These are phyloP conservation scores for Epicoccum nigrum DNA, from an alignment of 2,329 filamentous ascomycete genomes.

Conservation along the genomic window DNA sequence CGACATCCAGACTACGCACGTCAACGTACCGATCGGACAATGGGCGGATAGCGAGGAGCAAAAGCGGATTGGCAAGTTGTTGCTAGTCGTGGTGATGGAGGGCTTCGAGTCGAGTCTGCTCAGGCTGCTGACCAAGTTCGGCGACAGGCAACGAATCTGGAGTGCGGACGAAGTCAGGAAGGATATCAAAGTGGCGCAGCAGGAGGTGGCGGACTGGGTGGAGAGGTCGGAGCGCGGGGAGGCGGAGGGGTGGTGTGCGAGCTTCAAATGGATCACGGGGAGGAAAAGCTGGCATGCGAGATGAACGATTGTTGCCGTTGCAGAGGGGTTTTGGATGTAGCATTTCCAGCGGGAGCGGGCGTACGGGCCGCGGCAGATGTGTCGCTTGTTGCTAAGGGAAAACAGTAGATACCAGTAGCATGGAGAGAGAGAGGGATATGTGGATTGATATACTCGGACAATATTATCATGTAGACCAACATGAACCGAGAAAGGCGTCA, in stretches of 20 bases:
- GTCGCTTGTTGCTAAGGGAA: no score
- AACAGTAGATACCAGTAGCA: not conserved
- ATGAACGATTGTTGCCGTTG: not conserved
- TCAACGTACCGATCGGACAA: conserved; percentile 45
- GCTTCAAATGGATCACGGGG: conserved; percentile 46
- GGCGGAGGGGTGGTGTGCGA: conserved; percentile 43
- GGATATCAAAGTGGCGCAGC: conserved; percentile 30
- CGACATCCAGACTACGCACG: conserved; percentile 49
- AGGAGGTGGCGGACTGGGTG: conserved; percentile 38
- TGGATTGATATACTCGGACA: not conserved
- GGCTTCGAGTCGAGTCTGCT: conserved; percentile 37
- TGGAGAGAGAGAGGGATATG: not conserved
- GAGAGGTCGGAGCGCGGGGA: conserved; percentile 29
- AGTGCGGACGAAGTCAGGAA: conserved; percentile 34
- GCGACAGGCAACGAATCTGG: conserved; percentile 37
- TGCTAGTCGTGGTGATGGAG: conserved; percentile 44
- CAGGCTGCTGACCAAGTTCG: conserved; percentile 38
- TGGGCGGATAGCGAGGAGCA: conserved; percentile 43
- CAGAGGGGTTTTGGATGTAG: not conserved
- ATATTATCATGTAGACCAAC: not conserved
- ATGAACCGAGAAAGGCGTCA: not conserved
- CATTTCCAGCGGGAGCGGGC: conserved; percentile 6
- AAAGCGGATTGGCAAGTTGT: conserved; percentile 41
- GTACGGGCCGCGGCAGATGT: not conserved
- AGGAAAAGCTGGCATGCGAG: conserved; percentile 36